phyloP scores from a whole-genome alignment of 2,329 filamentous ascomycete species.

The Trichoderma cornu-damae region DNA sequence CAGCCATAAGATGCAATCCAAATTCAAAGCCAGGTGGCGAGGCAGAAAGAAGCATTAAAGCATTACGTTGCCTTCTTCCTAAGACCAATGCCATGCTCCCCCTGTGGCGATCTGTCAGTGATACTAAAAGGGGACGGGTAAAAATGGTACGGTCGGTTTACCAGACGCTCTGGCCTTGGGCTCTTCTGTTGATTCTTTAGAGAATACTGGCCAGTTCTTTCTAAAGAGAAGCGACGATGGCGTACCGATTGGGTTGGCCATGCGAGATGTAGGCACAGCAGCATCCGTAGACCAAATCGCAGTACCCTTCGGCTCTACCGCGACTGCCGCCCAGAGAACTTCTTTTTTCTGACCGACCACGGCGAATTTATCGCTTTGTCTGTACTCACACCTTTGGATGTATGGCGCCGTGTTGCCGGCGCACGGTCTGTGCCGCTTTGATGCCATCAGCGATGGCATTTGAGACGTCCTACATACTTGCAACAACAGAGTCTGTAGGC shows the following conservation, averaged over 20 bases:
- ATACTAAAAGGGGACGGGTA: neutral
- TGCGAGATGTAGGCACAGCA: slow-evolving; percentile 65
- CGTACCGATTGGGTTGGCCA: slow-evolving; percentile 62
- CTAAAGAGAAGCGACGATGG: neutral
- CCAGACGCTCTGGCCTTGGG: slow-evolving; percentile 60
- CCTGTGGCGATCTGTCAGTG: slow-evolving; percentile 27
- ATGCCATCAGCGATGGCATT: slow-evolving; percentile 56
- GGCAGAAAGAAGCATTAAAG: too few species aligned
- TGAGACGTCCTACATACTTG: slow-evolving; percentile 38
- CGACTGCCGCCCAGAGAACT: slow-evolving; percentile 67
- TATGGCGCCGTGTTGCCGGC: slow-evolving; percentile 45
- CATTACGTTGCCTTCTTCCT: slow-evolving; percentile 61
- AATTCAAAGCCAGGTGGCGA: neutral
- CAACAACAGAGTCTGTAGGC: slow-evolving; percentile 65
- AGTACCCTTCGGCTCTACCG: slow-evolving; percentile 52
- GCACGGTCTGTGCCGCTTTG: slow-evolving; percentile 51
- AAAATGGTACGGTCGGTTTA: slow-evolving; percentile 37
- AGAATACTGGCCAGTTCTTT: too few species aligned
- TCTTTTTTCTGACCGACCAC: slow-evolving; percentile 77
- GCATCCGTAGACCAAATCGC: slow-evolving; percentile 79
- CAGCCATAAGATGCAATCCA: neutral
- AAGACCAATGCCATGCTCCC: slow-evolving; percentile 66
- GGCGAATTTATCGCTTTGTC: slow-evolving; percentile 62
- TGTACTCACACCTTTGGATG: slow-evolving; percentile 63
- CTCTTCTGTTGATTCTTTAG: slow-evolving; percentile 46